These are phyloP conservation scores for Graphilbum sp. DNA, from an alignment of 2,329 filamentous ascomycete genomes.

Conservation along the genomic window DNA sequence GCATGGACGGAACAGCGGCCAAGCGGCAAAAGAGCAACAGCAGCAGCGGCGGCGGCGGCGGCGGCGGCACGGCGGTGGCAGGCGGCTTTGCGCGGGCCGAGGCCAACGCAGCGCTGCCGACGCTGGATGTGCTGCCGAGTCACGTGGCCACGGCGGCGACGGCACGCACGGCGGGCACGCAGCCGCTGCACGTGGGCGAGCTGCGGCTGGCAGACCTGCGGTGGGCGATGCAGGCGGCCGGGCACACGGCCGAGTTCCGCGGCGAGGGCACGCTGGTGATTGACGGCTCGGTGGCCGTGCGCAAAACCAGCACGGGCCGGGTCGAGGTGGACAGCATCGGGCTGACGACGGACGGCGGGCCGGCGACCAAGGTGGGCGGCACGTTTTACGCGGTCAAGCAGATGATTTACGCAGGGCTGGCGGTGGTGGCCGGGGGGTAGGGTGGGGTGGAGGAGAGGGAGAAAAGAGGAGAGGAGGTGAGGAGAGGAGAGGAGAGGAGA, in stretches of 20 bases:
- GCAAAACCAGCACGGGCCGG: slow-evolving; percentile 72
- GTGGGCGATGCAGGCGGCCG: slow-evolving; percentile 63
- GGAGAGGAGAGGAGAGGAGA: background rate
- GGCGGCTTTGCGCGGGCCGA: background rate
- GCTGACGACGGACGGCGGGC: slow-evolving; percentile 25
- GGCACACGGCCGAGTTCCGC: slow-evolving; percentile 80
- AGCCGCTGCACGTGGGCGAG: slow-evolving; percentile 89
- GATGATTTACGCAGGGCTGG: slow-evolving; percentile 86
- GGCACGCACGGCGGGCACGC: slow-evolving; percentile 46
- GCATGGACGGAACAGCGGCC: slow-evolving; percentile 7
- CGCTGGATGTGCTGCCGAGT: slow-evolving; percentile 36
- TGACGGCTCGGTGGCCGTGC: slow-evolving; percentile 73
- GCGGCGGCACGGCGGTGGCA: slow-evolving; percentile 7
- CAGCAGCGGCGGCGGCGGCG: slow-evolving; percentile 4
- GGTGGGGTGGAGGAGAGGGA: background rate
- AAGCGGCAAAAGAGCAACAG: slow-evolving; percentile 33
- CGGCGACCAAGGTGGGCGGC: slow-evolving; percentile 28
- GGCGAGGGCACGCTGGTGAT: slow-evolving; percentile 86
- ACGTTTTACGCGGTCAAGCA: slow-evolving; percentile 78
- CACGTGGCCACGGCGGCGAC: slow-evolving; percentile 48
- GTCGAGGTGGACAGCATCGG: slow-evolving; percentile 77
- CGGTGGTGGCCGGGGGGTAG: slow-evolving; percentile 66
- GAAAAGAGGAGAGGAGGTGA: slow-evolving; percentile 7
- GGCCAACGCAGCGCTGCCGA: slow-evolving; percentile 21
- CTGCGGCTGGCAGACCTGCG: slow-evolving; percentile 76